Evolutionary conservation across 78 protist species (phyloP), one percentile per base, ranked within the genome.

Genomic region (Speleostelium caveatum): DNA sequence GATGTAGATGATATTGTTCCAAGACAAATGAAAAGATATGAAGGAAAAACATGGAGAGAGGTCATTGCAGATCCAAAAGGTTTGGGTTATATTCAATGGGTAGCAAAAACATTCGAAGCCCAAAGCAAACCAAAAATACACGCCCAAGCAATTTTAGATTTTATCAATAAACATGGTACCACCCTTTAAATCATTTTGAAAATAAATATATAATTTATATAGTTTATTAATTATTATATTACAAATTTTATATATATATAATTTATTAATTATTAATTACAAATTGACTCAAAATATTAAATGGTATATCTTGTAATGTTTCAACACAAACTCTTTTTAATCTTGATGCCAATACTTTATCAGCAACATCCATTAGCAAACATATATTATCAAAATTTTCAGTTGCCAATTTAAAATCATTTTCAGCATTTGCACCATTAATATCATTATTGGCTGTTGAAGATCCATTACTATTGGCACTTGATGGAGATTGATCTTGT

Each of bases 41-140:
- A 36, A 32, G 93, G 93, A n/a, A 86, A 75, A 67, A 86, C 93
- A 7, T 86, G 93, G 93, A 75, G 93, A 75, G 71, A 86, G 32
- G 49, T 86, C 1, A 42, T 86, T 28, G 66, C 56, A 3, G 93
- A 86, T 67, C 93, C 93, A 73, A 73, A 73, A 67, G 93, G 87
- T 41, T 2, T 56, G 1, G 38, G 10, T 58, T 86, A 86, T 67
- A 33, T 86, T 39, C 41, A 62, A 61, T 86, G 93, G 93, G 93
- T 61, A 28, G 1, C 78, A 21, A 2, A 14, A 22, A 28, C 8
- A 16, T 69, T 83, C 21, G 28, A 30, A 8, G 58, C 3, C 21
- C 0, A 2, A 1, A 30, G 69, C 19, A 36, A 35, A 28, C 32
- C 69, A 58, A 73, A 42, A 42, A 17, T 39, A 4, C 78, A 69